These are phyloP conservation scores for Gomphus bonarii DNA, from an alignment of 1,284 basidiomycete genomes.

Conservation along the genomic window DNA sequence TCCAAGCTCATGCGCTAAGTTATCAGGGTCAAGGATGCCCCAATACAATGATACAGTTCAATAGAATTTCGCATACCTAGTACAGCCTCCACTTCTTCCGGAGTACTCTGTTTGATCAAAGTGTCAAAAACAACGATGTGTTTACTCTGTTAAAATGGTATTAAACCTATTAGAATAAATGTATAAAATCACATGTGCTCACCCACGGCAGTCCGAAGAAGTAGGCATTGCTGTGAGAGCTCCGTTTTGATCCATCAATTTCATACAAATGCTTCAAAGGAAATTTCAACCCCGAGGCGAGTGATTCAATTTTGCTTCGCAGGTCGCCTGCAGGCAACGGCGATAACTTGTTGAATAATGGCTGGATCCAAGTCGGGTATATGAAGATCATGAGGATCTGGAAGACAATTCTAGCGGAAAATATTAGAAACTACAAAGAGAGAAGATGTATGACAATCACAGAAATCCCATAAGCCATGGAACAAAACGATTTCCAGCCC, in stretches of 20 bases:
- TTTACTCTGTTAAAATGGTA: conserved; percentile 43
- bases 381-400: conserved; percentile 79
- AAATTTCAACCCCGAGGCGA: conserved; percentile 80
- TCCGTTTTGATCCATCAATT: conserved; percentile 94
- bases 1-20: conserved; percentile 81
- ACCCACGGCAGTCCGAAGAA: conserved; percentile 93
- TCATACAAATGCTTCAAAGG: conserved; percentile 93
- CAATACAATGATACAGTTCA: not conserved
- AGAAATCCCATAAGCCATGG: conserved; percentile 85
- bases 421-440: not conserved
- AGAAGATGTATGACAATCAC: conserved; percentile 30
- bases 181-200: conserved; percentile 15
- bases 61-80: conserved; percentile 29
- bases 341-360: conserved; percentile 94
- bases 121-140: conserved; percentile 98
- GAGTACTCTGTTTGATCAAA: conserved; percentile 80
- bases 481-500: conserved; percentile 86
- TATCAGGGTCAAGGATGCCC: not conserved
- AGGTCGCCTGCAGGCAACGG: conserved; percentile 72
- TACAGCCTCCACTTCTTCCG: conserved; percentile 87
- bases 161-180: not conserved
- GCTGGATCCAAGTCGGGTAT: conserved; percentile 88
- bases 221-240: conserved; percentile 91
- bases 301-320: conserved; percentile 59
- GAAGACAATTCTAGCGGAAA: conserved; percentile 54